These are phyloP conservation scores for Poa annua DNA, from an alignment of 176 grass and related monocot genomes.

Conservation along the genomic window DNA sequence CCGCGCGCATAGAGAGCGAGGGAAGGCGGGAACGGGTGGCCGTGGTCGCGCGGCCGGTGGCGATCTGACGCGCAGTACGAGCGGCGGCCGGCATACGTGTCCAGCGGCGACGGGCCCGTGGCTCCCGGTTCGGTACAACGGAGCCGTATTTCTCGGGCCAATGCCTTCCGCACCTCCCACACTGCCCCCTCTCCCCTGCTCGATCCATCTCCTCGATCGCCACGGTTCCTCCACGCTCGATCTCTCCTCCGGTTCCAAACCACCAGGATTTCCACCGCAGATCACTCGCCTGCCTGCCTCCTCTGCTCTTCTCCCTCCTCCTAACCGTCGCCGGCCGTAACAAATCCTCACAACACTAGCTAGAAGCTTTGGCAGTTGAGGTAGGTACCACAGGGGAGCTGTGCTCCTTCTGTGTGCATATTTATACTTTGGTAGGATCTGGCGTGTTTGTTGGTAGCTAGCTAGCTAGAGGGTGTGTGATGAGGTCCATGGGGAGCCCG, in stretches of 20 bases:
- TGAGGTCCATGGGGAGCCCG: slow-evolving; percentile 64
- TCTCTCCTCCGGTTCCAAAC: background rate
- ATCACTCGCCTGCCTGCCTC: slow-evolving; percentile 41
- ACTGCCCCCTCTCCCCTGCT: background rate
- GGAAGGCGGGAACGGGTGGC: background rate
- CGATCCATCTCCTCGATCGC: background rate
- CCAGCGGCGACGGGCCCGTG: slow-evolving; percentile 22
- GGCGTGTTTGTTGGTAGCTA: background rate
- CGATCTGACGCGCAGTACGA: slow-evolving; percentile 42
- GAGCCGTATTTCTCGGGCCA: slow-evolving; percentile 67
- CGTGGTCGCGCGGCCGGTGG: slow-evolving; percentile 30
- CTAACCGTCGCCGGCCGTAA: slow-evolving; percentile 38
- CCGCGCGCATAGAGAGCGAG: background rate
- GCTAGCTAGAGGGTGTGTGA: background rate
- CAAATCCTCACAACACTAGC: slow-evolving; percentile 38
- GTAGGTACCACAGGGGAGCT: background rate
- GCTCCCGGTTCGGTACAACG: slow-evolving; percentile 54
- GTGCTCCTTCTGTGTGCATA: background rate
- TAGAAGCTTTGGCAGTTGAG: slow-evolving; percentile 35
- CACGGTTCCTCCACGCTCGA: background rate
- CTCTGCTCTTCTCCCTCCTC: background rate
- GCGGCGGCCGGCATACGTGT: slow-evolving; percentile 51
- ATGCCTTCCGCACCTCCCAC: slow-evolving; percentile 69
- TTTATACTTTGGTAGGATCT: slow-evolving; percentile 29
- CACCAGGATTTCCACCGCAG: slow-evolving; percentile 41